Percentiles rank a stretch among this genome's conserved stretches.
Conservation (phyloP, 1,284 basidiomycete species). For the Rhodofomes roseus region DNA sequence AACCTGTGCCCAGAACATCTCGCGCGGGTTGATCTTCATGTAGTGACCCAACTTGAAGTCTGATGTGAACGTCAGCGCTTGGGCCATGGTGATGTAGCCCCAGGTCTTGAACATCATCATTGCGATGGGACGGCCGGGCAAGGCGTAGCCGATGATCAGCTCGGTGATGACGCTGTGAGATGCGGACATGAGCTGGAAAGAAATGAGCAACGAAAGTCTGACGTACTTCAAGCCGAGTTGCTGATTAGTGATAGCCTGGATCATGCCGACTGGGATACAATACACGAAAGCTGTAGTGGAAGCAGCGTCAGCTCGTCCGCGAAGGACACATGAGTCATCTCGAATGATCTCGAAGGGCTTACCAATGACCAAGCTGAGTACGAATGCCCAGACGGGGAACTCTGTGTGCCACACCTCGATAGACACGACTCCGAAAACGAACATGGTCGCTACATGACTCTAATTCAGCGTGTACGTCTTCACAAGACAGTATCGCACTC, state of each 20-base stretch:
- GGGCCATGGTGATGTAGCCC: constrained; percentile 49
- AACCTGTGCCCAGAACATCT: constrained; percentile 48
- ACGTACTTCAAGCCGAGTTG: constrained; percentile 51
- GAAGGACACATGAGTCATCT: background rate
- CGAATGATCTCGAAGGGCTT: constrained; percentile 8
- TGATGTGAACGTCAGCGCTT: constrained; percentile 44
- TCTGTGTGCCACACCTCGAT: constrained; percentile 69
- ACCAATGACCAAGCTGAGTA: constrained; percentile 39
- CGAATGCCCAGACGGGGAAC: constrained; percentile 60
- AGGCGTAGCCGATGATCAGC: constrained; percentile 46
- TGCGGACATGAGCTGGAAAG: constrained; percentile 25
- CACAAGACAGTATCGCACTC: constrained; percentile 6
- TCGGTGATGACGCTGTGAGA: constrained; percentile 45
- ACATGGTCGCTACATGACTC: constrained; percentile 36
- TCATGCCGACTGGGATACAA: constrained; percentile 65
- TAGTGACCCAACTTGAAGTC: constrained; percentile 55
- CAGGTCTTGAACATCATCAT: constrained; percentile 63
- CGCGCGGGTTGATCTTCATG: constrained; percentile 49
- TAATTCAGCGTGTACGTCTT: background rate
- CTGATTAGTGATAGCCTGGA: constrained; percentile 62
- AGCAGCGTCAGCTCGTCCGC: background rate
- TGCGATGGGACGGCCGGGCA: constrained; percentile 52
- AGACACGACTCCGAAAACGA: constrained; percentile 61
- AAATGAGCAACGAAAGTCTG: constrained; percentile 26
- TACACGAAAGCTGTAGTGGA: constrained; percentile 44